phyloP scores from a whole-genome alignment of 2,329 filamentous ascomycete species.

The Colletotrichum cordylinicola region DNA sequence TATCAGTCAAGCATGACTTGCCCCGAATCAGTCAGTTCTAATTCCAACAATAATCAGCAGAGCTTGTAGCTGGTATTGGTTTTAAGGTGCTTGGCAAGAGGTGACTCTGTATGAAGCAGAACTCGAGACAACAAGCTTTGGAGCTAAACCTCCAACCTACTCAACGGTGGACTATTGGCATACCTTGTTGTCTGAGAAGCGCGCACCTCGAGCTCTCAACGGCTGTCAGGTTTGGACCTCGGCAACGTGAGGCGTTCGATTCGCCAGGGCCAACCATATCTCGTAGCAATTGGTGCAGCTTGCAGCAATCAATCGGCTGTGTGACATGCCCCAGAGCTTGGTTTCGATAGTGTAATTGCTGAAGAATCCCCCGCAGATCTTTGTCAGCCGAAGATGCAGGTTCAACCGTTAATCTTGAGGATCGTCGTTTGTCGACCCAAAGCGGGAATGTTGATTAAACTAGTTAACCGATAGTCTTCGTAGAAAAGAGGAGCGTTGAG shows the following conservation, averaged over 20 bases:
- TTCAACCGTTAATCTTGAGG: background rate
- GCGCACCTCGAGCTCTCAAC: background rate
- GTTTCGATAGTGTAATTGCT: background rate
- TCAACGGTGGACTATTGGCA: background rate
- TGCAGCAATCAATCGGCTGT: background rate
- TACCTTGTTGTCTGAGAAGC: background rate
- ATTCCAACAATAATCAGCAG: background rate
- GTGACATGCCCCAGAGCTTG: background rate
- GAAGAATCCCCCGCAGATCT: background rate
- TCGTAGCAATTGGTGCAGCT: background rate
- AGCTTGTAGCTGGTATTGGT: background rate
- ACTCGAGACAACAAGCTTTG: background rate
- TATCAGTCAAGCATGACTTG: background rate
- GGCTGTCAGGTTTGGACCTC: background rate
- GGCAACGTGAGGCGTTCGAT: background rate
- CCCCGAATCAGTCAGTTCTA: background rate
- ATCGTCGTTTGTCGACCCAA: background rate
- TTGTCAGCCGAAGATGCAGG: background rate
- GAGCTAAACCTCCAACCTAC: background rate
- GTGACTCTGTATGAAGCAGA: background rate
- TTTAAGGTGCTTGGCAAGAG: accelerated
- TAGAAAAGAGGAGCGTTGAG: background rate
- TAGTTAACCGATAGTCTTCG: background rate
- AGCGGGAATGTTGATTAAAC: background rate
- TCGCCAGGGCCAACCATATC: accelerated